phyloP scores from a whole-genome alignment of 2,329 filamentous ascomycete species.

The Monosporascus sp. region DNA sequence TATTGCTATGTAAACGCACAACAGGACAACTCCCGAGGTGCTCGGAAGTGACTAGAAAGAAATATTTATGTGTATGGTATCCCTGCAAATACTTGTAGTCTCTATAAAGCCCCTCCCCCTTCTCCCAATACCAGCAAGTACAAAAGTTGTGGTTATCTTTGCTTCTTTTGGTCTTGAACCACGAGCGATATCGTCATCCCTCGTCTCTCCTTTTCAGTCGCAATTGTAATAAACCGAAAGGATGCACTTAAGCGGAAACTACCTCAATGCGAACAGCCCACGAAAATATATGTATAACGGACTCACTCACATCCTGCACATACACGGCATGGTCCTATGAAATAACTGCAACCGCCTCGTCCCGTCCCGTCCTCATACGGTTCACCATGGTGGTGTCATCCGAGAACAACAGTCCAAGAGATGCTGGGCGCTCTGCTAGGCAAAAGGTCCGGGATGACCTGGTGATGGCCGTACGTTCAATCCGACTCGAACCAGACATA shows the following conservation, averaged over 20 bases:
- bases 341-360: neutral
- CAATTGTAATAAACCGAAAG: neutral
- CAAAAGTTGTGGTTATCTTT: no score
- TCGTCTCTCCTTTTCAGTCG: no score
- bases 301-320: neutral
- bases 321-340: no score
- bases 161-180: no score
- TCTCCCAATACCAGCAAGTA: no score
- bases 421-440: constrained; percentile 14
- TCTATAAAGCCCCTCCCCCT: no score
- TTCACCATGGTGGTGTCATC: constrained; percentile 10
- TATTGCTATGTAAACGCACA: no score
- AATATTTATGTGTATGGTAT: no score
- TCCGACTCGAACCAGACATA: neutral
- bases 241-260: neutral
- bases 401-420: constrained; percentile 4
- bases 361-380: neutral
- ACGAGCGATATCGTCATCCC: no score
- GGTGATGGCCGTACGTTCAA: constrained; percentile 44
- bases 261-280: neutral
- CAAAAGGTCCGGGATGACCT: constrained; percentile 38
- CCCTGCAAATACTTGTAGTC: no score
- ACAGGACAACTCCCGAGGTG: no score
- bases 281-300: neutral
- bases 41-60: no score